phyloP scores from a whole-genome alignment of 2,329 filamentous ascomycete species.

The Aspergillus sp. region DNA sequence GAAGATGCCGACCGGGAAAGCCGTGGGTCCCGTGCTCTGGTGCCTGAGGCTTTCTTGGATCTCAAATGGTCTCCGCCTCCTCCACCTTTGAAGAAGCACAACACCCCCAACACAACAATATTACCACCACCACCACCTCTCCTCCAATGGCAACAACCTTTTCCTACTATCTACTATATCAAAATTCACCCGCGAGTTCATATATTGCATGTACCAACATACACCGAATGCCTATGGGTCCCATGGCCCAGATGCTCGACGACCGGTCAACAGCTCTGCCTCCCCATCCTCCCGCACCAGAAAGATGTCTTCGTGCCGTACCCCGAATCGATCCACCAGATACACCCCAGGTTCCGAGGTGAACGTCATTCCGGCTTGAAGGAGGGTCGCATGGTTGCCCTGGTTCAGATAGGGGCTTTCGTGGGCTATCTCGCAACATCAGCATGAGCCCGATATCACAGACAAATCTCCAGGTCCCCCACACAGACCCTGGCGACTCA shows the following conservation, averaged over 20 bases:
- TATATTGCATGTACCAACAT: no score
- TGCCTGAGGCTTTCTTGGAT: no score
- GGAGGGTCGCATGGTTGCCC: slow-evolving; percentile 53
- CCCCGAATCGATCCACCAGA: slow-evolving; percentile 60
- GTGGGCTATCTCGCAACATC: slow-evolving; percentile 43
- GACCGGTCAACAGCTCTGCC: slow-evolving; percentile 59
- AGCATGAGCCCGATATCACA: not conserved
- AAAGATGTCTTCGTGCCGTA: slow-evolving; percentile 64
- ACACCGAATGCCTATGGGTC: slow-evolving; percentile 42
- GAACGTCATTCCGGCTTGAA: slow-evolving; percentile 63
- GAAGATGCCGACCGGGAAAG: no score
- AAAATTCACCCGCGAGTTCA: no score
- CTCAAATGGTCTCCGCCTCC: no score
- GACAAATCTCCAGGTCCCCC: no score
- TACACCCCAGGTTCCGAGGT: slow-evolving; percentile 67
- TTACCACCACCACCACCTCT: no score
- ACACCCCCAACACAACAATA: no score
- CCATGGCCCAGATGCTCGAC: slow-evolving; percentile 55
- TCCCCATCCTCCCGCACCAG: slow-evolving; percentile 57
- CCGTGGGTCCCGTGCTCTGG: no score
- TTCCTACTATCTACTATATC: no score
- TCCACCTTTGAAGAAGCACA: no score
- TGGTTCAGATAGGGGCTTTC: slow-evolving; percentile 67
- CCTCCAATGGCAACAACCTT: no score
- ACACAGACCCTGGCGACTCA: slow-evolving; percentile 2